A percentile compares a stretch with the other conserved stretches of the same genome.
These are phyloP conservation scores for Silene uniflora DNA, from an alignment of 148 eudicot genomes.

Conservation along the genomic window DNA sequence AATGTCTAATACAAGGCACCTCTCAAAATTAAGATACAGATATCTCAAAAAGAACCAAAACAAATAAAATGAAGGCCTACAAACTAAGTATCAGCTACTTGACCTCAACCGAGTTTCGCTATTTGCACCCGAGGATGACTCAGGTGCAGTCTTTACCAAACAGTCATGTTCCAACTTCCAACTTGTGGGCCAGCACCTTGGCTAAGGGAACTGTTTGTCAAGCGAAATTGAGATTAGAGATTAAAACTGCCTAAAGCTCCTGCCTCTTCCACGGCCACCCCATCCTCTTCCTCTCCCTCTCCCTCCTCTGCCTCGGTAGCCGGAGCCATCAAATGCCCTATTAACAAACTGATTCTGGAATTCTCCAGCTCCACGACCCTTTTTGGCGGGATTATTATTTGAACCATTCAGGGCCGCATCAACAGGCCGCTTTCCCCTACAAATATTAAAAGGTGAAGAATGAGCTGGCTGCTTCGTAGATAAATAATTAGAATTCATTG, in stretches of 20 bases:
- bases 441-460: neutral
- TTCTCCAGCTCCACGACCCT: slow-evolving; percentile 65
- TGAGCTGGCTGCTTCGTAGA: no score
- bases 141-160: neutral
- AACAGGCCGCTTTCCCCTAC: slow-evolving; percentile 58
- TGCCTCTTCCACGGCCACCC: slow-evolving; percentile 75
- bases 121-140: slow-evolving; percentile 5
- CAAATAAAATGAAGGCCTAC: neutral
- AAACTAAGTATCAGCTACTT: slow-evolving; percentile 7
- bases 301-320: slow-evolving; percentile 54
- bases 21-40: neutral
- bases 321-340: slow-evolving; percentile 55
- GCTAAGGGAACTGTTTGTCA: neutral
- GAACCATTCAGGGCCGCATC: slow-evolving; percentile 46
- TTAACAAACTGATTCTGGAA: slow-evolving; percentile 58
- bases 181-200: neutral
- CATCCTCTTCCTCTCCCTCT: slow-evolving; percentile 57
- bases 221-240: neutral
- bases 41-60: neutral
- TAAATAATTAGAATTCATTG: no score
- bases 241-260: slow-evolving; percentile 33
- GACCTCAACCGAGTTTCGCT: neutral
- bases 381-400: slow-evolving; percentile 43
- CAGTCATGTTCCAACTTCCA: neutral
- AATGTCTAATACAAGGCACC: neutral